Evolutionary conservation across 129 eudicot species (phyloP).

Genomic region (Chrysanthemum lavandulifolium): DNA sequence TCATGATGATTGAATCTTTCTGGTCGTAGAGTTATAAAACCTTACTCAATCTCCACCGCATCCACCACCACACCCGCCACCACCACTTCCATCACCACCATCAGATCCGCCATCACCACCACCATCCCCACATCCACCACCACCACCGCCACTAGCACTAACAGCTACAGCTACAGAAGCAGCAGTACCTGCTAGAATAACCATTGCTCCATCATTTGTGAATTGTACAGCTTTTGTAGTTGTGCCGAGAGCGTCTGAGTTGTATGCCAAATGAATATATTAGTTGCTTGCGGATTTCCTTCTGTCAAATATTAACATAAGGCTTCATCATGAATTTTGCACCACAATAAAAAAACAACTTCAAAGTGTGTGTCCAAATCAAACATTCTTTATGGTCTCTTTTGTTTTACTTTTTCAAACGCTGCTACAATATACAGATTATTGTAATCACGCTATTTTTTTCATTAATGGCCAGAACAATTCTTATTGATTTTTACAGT

Average conservation of each 20-base stretch:
- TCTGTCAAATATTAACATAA: neutral
- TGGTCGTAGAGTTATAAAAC: neutral
- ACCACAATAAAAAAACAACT: too few relatives aligned
- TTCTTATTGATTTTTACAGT: too few relatives aligned
- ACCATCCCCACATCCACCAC: neutral
- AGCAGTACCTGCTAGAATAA: neutral
- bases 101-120: neutral
- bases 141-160: conserved; percentile 3
- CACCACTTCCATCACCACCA: conserved; percentile 14
- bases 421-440: too few relatives aligned
- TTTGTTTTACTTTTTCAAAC: too few relatives aligned
- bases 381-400: too few relatives aligned
- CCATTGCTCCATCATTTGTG: neutral
- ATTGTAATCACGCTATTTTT: too few relatives aligned
- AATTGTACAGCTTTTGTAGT: too few relatives aligned
- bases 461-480: too few relatives aligned
- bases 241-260: conserved; percentile 37
- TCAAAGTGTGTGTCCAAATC: too few relatives aligned
- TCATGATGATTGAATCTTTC: neutral
- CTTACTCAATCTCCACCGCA: neutral
- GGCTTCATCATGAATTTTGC: too few relatives aligned
- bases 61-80: conserved; percentile 14
- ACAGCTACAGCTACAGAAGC: neutral
- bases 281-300: conserved; percentile 30
- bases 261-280: conserved; percentile 22